Conservation (phyloP, 495 filamentous ascomycete species). For the Platismatia glauca region DNA sequence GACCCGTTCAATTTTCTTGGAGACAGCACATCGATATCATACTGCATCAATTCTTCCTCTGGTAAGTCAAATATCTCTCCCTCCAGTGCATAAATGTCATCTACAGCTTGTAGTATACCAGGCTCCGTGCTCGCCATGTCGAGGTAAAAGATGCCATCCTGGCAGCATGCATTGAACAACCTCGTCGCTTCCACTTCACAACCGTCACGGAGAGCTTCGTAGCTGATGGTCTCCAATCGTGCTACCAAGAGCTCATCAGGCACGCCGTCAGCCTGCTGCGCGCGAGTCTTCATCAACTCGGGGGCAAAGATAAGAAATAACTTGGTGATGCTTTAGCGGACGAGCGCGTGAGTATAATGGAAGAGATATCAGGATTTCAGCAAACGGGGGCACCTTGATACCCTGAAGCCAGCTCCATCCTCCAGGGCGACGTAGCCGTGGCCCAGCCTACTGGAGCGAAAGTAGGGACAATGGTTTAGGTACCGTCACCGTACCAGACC, state of each 20-base stretch:
- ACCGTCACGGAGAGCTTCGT: constrained; percentile 1
- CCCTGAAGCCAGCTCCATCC: too few relatives aligned
- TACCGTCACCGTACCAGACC: too few relatives aligned
- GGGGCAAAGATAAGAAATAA: not conserved
- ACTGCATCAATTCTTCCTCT: constrained; percentile 26
- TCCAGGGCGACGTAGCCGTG: too few relatives aligned
- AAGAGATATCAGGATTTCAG: not conserved
- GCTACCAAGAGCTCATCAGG: not conserved
- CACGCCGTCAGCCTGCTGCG: not conserved
- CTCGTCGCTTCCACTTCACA: constrained; percentile 10
- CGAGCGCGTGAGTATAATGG: not conserved
- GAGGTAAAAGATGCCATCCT: constrained; percentile 49
- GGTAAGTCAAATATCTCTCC: constrained; percentile 42
- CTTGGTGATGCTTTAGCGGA: not conserved
- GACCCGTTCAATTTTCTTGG: constrained; percentile 42
- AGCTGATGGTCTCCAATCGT: constrained; percentile 3
- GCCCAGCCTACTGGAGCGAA: too few relatives aligned
- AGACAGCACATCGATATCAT: constrained; percentile 30
- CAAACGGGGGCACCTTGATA: too few relatives aligned
- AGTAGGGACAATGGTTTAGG: too few relatives aligned
- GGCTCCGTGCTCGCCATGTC: constrained; percentile 25
- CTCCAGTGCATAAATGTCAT: constrained; percentile 32
- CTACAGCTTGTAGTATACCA: not conserved
- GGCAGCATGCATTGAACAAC: constrained; percentile 30
- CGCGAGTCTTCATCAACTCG: not conserved